A percentile compares a stretch with the other conserved stretches of the same genome.
Evolutionary conservation across 2,329 filamentous ascomycete genomes (phyloP).

Genomic region (Sporothrix variecibatus): DNA sequence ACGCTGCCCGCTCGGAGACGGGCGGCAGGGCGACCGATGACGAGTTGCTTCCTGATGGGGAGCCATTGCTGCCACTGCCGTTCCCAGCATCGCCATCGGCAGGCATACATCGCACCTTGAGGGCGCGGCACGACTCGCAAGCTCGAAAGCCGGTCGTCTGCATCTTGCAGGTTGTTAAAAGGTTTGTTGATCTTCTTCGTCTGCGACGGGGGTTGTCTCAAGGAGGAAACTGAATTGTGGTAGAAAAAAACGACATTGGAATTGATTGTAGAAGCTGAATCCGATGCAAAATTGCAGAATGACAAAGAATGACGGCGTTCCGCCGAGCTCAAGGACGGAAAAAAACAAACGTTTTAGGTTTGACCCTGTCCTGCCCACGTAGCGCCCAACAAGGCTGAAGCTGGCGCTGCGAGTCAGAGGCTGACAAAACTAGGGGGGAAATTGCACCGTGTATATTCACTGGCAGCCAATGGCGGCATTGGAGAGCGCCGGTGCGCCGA

Average conservation of each 20-base stretch:
- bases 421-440: constrained; percentile 15
- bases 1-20: constrained; percentile 24
- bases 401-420: constrained; percentile 2
- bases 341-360: neutral
- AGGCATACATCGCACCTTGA: constrained; percentile 27
- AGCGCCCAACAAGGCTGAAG: constrained; percentile 15
- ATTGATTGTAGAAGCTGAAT: neutral
- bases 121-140: constrained; percentile 26
- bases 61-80: neutral
- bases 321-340: neutral
- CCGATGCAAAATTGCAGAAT: neutral
- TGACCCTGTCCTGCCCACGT: neutral
- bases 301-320: constrained; percentile 11
- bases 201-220: neutral
- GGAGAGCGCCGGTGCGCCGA: constrained; percentile 14
- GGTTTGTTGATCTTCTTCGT: neutral
- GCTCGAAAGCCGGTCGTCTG: constrained; percentile 23
- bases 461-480: constrained; percentile 10
- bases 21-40: neutral
- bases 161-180: constrained; percentile 2
- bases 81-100: neutral
- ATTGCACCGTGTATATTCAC: neutral
- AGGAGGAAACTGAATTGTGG: neutral
- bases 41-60: neutral
- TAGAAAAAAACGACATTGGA: neutral